These are phyloP conservation scores for Aspergillus glaucus DNA, from an alignment of 2,329 filamentous ascomycete species.

Conservation along the genomic window DNA sequence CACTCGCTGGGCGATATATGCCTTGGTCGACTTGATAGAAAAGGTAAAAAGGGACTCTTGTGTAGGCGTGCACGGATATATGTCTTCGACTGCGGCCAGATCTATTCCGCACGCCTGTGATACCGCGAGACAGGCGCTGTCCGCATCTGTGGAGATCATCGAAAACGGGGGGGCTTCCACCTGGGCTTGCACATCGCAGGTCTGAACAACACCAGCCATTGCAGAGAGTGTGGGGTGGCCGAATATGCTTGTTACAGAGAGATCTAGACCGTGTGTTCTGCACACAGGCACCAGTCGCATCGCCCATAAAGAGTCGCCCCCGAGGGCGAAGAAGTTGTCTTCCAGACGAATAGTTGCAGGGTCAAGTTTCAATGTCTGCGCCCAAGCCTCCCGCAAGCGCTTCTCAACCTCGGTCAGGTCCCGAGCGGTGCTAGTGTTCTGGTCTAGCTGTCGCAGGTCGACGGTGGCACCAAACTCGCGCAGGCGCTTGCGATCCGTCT, in stretches of 20 bases:
- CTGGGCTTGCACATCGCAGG: constrained; percentile 14
- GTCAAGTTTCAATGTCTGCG: constrained; percentile 23
- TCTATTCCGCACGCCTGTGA: too few relatives aligned
- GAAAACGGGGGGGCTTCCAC: constrained; percentile 13
- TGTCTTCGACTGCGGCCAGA: constrained; percentile 25
- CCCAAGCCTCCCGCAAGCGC: constrained; percentile 30
- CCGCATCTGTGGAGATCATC: constrained; percentile 19
- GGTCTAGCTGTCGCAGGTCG: too few relatives aligned
- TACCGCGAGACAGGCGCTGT: too few relatives aligned
- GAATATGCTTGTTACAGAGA: constrained; percentile 33
- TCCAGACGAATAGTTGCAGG: constrained; percentile 27
- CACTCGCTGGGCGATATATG: constrained; percentile 42
- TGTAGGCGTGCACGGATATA: constrained; percentile 37
- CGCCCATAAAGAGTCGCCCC: constrained; percentile 30
- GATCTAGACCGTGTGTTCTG: constrained; percentile 21
- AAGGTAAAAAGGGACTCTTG: constrained; percentile 42
- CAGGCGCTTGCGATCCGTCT: too few relatives aligned
- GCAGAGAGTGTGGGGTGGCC: constrained; percentile 26
- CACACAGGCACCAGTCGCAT: constrained; percentile 31
- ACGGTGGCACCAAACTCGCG: too few relatives aligned
- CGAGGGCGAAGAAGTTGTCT: constrained; percentile 34
- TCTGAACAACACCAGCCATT: constrained; percentile 37
- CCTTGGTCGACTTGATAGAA: constrained; percentile 37
- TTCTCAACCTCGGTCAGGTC: constrained; percentile 27
- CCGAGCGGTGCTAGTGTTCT: too few relatives aligned